Evolutionary conservation across 2,329 filamentous ascomycete species (phyloP), one percentile per base, ranked within the genome.

Genomic region (Aspergillus persii): DNA sequence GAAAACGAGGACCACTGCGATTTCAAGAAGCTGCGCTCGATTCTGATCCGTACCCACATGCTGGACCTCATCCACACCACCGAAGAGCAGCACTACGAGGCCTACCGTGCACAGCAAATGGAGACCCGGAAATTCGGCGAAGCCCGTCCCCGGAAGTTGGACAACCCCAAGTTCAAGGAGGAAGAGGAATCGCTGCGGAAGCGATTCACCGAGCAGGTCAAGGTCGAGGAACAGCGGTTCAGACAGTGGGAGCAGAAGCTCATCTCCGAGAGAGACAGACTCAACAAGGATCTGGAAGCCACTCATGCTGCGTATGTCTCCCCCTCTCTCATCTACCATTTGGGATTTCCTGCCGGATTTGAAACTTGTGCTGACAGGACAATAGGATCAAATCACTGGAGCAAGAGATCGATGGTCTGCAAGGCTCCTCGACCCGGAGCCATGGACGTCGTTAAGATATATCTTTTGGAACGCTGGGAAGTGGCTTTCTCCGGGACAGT

Each of bases 81-180:
- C 69, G 95, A 99, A 82, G 95, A 99, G 84, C 89, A 92, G 72
- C 95, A 99, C 85, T 99, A 99, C 83, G 95, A 99, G 81, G 94
- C 92, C 62, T 99, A 99, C 85, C 94, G 95, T 71, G 95, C 95
- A 57, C 92, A 96, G 80, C 96, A 99, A 82, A 99, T 99, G 95
- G 95, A 99, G 85, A 99, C 95, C 53, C 88, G 95, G 81, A 99
- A 99, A 82, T 98, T 99, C 71, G 95, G 95, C 80, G 96, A 99
- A 83, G 94, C 93, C 61, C 89, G 94, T 68, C 95, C 95, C 69
- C 86, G 94, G 80, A 99, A 99, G 87, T 85, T 99, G 71, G 95
- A 99, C 83, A 99, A 99, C 85, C 95, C 95, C 81, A 99, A 99
- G 85, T 99, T 98, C 87, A 99, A 99, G 87, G 95, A 99, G 79